These are phyloP conservation scores for Fonsecaea nubica DNA, from an alignment of 2,329 filamentous ascomycete genomes.

Conservation along the genomic window DNA sequence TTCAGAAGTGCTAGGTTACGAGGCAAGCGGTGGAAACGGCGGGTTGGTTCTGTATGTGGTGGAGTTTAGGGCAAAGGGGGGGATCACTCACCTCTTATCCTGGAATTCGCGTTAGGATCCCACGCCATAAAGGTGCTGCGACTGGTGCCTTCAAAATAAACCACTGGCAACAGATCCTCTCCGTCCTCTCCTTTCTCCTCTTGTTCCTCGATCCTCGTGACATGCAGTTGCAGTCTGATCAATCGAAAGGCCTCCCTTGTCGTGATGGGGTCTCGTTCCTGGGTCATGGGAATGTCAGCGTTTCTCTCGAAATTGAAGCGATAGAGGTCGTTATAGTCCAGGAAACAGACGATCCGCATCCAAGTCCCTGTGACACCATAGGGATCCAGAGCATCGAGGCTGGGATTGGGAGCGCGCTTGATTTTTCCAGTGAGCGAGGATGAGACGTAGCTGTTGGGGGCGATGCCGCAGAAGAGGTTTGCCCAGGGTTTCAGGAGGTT, in stretches of 20 bases:
- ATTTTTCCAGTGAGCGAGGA: conserved; percentile 40
- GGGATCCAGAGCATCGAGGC: conserved; percentile 66
- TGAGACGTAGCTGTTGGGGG: conserved; percentile 38
- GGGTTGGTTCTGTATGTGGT: not conserved
- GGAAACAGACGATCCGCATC: conserved; percentile 64
- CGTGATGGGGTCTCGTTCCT: conserved; percentile 61
- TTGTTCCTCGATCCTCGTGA: conserved; percentile 66
- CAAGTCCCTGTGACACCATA: conserved; percentile 75
- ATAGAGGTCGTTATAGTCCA: conserved; percentile 76
- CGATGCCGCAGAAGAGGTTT: conserved; percentile 39
- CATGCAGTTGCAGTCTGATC: conserved; percentile 70
- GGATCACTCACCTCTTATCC: conserved; percentile 62
- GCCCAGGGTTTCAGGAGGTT: conserved; percentile 35
- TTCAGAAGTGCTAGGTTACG: conserved; percentile 10
- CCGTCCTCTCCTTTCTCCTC: conserved; percentile 56
- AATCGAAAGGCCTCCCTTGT: conserved; percentile 72
- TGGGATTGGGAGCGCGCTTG: conserved; percentile 33
- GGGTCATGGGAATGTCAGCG: conserved; percentile 48
- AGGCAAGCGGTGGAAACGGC: conserved; percentile 8
- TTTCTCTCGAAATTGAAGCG: conserved; percentile 70
- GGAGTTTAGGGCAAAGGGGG: not conserved
- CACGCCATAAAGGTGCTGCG: conserved; percentile 67
- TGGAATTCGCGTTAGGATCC: conserved; percentile 73
- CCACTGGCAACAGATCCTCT: conserved; percentile 58
- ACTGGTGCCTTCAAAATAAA: conserved; percentile 70